Evolutionary conservation across 2,329 filamentous ascomycete genomes (phyloP).

Genomic region (Aspergillus sp.): DNA sequence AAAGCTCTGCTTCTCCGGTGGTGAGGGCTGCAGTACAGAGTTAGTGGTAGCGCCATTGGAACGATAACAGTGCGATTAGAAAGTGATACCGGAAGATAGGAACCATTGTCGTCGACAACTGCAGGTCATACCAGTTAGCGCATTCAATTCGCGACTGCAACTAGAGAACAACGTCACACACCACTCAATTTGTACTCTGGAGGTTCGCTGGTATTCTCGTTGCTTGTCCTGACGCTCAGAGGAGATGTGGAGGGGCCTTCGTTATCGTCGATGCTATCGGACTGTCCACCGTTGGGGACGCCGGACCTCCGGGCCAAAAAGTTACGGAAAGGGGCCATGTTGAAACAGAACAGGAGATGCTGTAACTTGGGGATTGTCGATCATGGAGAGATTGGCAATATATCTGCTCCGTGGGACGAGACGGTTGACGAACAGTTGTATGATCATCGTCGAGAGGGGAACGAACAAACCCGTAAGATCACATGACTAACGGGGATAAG

Average conservation of each 20-base stretch:
- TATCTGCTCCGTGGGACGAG: no score
- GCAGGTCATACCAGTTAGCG: constrained; percentile 12
- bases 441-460: no score
- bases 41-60: constrained; percentile 2
- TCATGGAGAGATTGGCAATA: no score
- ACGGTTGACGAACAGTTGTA: no score
- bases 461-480: no score
- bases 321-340: constrained; percentile 63
- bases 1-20: constrained; percentile 71
- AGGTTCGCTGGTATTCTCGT: constrained; percentile 52
- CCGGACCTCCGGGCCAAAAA: constrained; percentile 57
- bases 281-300: constrained; percentile 26
- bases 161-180: constrained; percentile 34
- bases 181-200: constrained; percentile 75
- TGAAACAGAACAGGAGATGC: constrained; percentile 7
- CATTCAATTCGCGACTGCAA: constrained; percentile 17
- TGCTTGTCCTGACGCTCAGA: constrained; percentile 53
- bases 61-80: not conserved
- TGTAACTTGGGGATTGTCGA: no score
- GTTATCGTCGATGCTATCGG: constrained; percentile 47
- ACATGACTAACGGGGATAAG: no score
- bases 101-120: constrained; percentile 95
- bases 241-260: constrained; percentile 35
- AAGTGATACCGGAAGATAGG: constrained; percentile 74
- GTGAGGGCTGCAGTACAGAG: constrained; percentile 59